Percentiles rank a stretch among this genome's conserved stretches.
Conservation (phyloP, 306 rosid species). For the Fragaria ananassa region DNA sequence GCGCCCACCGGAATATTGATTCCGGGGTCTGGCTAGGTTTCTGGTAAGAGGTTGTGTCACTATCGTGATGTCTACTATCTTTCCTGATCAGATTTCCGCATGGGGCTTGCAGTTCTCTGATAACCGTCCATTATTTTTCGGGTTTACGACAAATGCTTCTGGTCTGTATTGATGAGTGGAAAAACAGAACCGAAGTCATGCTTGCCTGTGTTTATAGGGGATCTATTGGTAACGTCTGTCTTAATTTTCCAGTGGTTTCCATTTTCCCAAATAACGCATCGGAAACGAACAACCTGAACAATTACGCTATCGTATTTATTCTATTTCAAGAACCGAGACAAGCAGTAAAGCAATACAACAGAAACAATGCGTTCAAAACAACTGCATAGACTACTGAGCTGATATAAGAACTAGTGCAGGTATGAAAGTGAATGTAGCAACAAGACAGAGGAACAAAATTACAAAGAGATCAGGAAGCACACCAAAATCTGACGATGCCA, state of each 20-base stretch:
- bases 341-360: background rate
- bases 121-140: background rate
- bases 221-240: background rate
- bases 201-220: background rate
- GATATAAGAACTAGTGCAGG: slow-evolving; percentile 4
- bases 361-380: background rate
- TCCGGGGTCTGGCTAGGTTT: background rate
- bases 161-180: background rate
- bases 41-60: background rate
- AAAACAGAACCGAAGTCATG: background rate
- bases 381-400: background rate
- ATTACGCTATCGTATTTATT: background rate
- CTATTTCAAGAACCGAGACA: background rate
- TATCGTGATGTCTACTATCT: background rate
- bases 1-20: background rate
- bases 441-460: background rate
- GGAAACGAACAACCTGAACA: background rate
- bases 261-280: background rate
- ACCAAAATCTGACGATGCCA: slow-evolving; percentile 16
- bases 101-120: background rate
- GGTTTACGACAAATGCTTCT: background rate
- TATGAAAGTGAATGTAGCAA: background rate
- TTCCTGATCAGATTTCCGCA: background rate
- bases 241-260: background rate
- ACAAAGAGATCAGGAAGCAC: slow-evolving; percentile 6